Evolutionary conservation across 2,329 filamentous ascomycete species (phyloP).

Genomic region (Botrytis galanthina): DNA sequence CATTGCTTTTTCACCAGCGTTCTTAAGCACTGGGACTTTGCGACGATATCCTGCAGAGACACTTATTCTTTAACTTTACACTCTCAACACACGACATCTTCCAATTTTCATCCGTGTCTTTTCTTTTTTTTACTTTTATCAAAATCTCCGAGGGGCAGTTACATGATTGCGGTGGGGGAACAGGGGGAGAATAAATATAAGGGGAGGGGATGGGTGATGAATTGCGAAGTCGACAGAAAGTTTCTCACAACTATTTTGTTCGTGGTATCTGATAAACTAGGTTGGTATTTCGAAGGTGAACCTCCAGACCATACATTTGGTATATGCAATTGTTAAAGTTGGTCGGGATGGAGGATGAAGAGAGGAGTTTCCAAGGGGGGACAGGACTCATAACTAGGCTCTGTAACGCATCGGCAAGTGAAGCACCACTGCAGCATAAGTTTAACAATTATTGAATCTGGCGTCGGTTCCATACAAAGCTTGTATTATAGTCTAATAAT

Average conservation of each 20-base stretch:
- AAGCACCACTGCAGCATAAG: background rate
- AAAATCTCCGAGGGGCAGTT: slow-evolving; percentile 34
- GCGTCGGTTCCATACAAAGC: slow-evolving; percentile 18
- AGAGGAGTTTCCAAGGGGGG: slow-evolving; percentile 18
- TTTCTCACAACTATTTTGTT: slow-evolving; percentile 30
- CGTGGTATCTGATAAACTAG: slow-evolving; percentile 6
- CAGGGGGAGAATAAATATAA: background rate
- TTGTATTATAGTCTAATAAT: slow-evolving; percentile 23
- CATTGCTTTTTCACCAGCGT: slow-evolving; percentile 39
- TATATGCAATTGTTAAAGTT: slow-evolving; percentile 23
- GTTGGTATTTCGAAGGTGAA: slow-evolving; percentile 27
- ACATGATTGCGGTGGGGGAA: slow-evolving; percentile 16
- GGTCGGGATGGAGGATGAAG: slow-evolving; percentile 21
- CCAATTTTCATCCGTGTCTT: slow-evolving; percentile 29
- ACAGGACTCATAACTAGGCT: slow-evolving; percentile 16
- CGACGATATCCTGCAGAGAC: slow-evolving; percentile 40
- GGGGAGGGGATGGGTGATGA: slow-evolving; percentile 30
- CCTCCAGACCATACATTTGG: slow-evolving; percentile 30
- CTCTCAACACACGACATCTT: slow-evolving; percentile 23
- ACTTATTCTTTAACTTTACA: slow-evolving; percentile 33
- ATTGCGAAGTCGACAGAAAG: slow-evolving; percentile 24
- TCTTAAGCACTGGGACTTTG: slow-evolving; percentile 37
- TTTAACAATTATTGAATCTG: slow-evolving; percentile 21
- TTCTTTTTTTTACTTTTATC: slow-evolving; percentile 30
- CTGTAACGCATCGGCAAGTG: slow-evolving; percentile 17